Evolutionary conservation across 1,284 basidiomycete genomes (phyloP).

Genomic region (Cerioporus squamosus): DNA sequence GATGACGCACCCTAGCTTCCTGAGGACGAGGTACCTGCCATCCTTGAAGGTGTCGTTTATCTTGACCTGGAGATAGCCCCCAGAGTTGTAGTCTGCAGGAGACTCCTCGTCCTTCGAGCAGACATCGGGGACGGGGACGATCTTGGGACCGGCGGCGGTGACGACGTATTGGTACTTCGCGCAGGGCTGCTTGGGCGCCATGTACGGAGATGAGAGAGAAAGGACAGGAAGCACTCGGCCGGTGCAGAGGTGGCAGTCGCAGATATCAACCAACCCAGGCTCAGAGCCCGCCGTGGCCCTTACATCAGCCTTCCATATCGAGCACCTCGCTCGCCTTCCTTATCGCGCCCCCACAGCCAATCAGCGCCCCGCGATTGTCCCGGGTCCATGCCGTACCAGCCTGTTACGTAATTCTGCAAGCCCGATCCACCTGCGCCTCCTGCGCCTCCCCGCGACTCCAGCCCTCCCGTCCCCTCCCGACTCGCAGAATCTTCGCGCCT

Average conservation of each 20-base stretch:
- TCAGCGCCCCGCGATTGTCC: constrained; percentile 17
- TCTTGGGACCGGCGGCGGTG: constrained; percentile 67
- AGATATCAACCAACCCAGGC: constrained; percentile 16
- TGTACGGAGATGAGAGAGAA: constrained; percentile 37
- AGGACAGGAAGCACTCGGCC: constrained; percentile 19
- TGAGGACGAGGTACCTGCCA: constrained; percentile 76
- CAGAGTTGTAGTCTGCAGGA: constrained; percentile 78
- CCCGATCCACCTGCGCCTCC: not conserved
- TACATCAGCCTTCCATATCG: constrained; percentile 19
- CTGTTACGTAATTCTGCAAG: constrained; percentile 12
- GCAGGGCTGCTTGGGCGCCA: constrained; percentile 69
- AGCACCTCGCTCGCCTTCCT: constrained; percentile 9
- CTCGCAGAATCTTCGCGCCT: not conserved
- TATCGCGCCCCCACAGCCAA: constrained; percentile 24
- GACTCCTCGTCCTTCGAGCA: constrained; percentile 76
- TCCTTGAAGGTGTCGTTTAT: constrained; percentile 82
- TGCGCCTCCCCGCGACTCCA: constrained; percentile 15
- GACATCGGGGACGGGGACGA: constrained; percentile 66
- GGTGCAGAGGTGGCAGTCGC: constrained; percentile 18
- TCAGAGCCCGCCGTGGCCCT: constrained; percentile 4
- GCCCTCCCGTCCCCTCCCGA: not conserved
- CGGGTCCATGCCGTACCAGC: constrained; percentile 10
- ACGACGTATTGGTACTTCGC: constrained; percentile 77
- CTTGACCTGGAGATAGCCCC: constrained; percentile 81
- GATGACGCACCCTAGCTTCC: constrained; percentile 77